Base-by-base conservation (phyloP, 768 basidiomycete genomes). In the Dictyophora rubrovolvata region DNA sequence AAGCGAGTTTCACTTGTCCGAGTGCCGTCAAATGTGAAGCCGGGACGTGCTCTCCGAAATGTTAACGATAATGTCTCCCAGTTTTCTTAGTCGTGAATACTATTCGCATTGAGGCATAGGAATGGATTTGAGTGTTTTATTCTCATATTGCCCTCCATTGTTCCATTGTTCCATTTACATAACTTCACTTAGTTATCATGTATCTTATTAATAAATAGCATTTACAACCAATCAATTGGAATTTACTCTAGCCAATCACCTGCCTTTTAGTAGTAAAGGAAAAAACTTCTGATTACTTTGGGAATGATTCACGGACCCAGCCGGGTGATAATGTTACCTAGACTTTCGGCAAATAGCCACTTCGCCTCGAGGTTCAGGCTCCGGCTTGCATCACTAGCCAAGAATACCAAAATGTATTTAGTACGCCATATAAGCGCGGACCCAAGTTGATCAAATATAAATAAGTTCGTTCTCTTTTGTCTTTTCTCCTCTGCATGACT, bases 1-100 rank as follows among this genome's bases (percentile, higher is more conserved):
- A 87, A 89, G 64, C 85, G 90, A 9, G 91, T 93, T 9, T 93
- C 89, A 10, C 74, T 93, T 48, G 86, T 91, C 48, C 79, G 80
- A 60, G 69, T 91, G 22, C 89, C 89, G 21, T 81, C 86, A 10
- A 73, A 76, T 55, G 67, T 80, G 18, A 60, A 60, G 34, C 42
- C 42, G 2, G 42, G 42, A 42, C 42, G 42, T 5, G 10, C 42
- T 42, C 42, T 42, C 11, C 42, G 42, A 42, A 42, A 42, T 9
- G n/a, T 14, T 42, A 42, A 4, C 12, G 42, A 42, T n/a, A 58
- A 72, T 71, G 34, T 23, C 55, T 12, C 42, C 4, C 42, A 42
- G 10, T 55, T 4, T 14, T 34, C 10, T 18, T 17, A 11, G 16
- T 18, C 3, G 7, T 18, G 48, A 18, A 23, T 3, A 42, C n/a